phyloP scores from a whole-genome alignment of 805 yeast species.

The Scheffersomyces lignosus region DNA sequence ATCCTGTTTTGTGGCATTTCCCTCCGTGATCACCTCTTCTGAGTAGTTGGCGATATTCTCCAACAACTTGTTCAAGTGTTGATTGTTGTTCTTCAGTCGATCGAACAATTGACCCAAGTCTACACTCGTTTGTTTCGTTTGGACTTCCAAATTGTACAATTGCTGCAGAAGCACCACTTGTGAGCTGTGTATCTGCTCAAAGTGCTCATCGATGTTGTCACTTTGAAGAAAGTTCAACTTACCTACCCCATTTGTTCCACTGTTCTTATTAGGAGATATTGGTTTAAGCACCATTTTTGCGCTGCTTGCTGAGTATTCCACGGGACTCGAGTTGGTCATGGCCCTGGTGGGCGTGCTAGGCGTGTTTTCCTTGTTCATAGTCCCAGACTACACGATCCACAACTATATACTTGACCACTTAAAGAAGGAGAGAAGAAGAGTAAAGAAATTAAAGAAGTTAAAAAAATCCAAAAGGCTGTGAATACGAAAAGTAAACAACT shows the following conservation, averaged over 20 bases:
- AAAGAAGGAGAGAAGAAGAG: too few species aligned
- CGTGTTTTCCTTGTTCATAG: constrained; percentile 3
- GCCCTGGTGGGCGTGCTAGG: constrained; percentile 2
- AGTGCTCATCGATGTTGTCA: constrained; percentile 35
- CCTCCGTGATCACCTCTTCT: constrained; percentile 34
- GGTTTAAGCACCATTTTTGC: constrained; percentile 4
- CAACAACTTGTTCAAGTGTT: constrained; percentile 34
- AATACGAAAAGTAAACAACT: background rate
- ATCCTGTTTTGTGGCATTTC: constrained; percentile 35
- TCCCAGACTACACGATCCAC: background rate
- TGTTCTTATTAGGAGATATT: constrained; percentile 13
- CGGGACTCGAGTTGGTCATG: background rate
- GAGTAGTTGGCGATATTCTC: constrained; percentile 35
- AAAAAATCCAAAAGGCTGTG: too few species aligned
- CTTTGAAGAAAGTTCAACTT: constrained; percentile 29
- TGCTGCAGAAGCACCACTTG: constrained; percentile 29
- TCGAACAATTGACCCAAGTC: constrained; percentile 39
- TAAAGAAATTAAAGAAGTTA: too few species aligned
- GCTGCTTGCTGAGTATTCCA: background rate
- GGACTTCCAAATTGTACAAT: constrained; percentile 29
- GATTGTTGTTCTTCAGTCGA: constrained; percentile 42
- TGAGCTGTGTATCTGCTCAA: constrained; percentile 26
- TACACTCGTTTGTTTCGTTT: constrained; percentile 33
- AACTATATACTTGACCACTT: too few species aligned
- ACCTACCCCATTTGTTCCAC: constrained; percentile 19